Base-by-base conservation (phyloP, 1,284 basidiomycete species). In the Lentinula novae-zelandiae region DNA sequence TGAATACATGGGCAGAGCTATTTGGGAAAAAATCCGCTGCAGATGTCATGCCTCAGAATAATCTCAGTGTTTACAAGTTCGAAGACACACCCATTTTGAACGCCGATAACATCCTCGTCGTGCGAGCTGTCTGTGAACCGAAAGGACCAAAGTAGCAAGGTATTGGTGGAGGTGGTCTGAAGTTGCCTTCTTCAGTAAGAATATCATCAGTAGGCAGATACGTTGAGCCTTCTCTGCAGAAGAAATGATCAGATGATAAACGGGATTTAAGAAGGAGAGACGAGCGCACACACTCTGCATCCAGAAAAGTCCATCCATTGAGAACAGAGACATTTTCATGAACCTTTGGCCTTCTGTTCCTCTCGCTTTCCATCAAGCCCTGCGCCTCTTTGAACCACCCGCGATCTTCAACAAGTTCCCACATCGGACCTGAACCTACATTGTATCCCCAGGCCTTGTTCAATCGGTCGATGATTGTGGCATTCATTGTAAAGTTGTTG, bases 341-440 rank as follows among this genome's bases (percentile, higher is more conserved):
- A 2, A 89, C 89, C 60, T 76, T 78, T 2, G 87, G 88, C 60
- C 87, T 76, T 31, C 82, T 76, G 48, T 70, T 73, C 12, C 70
- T 73, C 65, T 87, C 86, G 7, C 65, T 67, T 61, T 75, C 75
- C 17, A 73, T 65, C 38, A 75, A 71, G 6, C 68, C 65, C 0
- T 68, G 70, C 0, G 81, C 78, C 69, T 93, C 91, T 67, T 89
- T 91, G 70, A 79, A 91, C 83, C 87, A 93, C 0, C 81, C 83
- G 56, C 88, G 72, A 66, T 94, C 92, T 67, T 93, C 89, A 48
- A 82, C 72, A 39, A 91, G 71, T 58, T 89, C 83, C 85, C 88
- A 91, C 4, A 88, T 67, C 5, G 89, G 89, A 0, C 91, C 92
- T 7, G 82, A 71, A 1, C 89, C 88, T 17, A 89, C 80, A 66